These are phyloP conservation scores for Dictyostelium intermedium DNA, from an alignment of 78 protist species.

Conservation along the genomic window DNA sequence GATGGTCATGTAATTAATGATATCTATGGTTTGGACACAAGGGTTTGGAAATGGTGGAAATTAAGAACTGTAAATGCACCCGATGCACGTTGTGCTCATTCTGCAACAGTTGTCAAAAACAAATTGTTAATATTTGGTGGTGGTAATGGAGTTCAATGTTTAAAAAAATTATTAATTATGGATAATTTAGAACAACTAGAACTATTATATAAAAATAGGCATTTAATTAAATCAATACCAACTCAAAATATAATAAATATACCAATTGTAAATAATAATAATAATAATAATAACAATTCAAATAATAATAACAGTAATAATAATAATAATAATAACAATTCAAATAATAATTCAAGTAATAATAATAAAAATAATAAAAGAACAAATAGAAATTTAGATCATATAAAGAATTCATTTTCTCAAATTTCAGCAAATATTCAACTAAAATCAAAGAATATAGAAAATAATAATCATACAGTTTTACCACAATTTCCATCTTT, in stretches of 20 bases:
- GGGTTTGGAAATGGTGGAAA: constrained; percentile 65
- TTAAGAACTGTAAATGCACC: constrained; percentile 18
- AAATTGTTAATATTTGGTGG: constrained; percentile 64
- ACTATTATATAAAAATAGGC: constrained; percentile 4
- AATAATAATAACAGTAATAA: background rate
- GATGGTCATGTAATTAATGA: constrained; percentile 74
- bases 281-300: background rate
- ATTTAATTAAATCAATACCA: background rate
- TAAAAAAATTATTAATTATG: constrained; percentile 32
- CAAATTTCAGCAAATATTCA: constrained; percentile 7
- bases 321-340: background rate
- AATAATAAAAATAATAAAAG: background rate
- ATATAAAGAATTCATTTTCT: background rate
- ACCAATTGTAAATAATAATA: background rate
- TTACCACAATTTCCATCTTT: background rate
- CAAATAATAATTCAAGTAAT: background rate
- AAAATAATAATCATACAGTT: constrained; percentile 23
- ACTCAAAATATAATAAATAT: background rate
- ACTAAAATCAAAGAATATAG: constrained; percentile 11
- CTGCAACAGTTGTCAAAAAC: constrained; percentile 8
- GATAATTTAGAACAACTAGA: constrained; percentile 33
- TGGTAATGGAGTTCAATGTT: constrained; percentile 72
- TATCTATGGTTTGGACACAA: constrained; percentile 26
- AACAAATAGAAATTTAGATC: constrained; percentile 10
- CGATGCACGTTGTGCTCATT: constrained; percentile 69